A percentile compares a stretch with the other conserved stretches of the same genome.
phyloP scores from a whole-genome alignment of 2,329 filamentous ascomycete species.

The Falciphora oryzae region DNA sequence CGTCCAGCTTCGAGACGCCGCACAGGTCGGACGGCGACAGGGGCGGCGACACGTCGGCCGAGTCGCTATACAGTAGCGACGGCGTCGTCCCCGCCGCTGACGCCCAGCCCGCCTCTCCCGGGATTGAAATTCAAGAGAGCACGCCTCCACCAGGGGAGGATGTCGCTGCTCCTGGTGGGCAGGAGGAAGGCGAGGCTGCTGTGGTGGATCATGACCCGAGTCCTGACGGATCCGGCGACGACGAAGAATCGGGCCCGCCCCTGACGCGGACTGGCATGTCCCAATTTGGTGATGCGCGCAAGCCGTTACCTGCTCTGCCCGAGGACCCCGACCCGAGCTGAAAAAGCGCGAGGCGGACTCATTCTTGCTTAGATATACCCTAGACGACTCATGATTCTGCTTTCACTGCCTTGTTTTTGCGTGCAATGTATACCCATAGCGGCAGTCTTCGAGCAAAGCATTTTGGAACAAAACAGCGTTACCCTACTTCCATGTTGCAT shows the following conservation, averaged over 20 bases:
- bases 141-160: neutral
- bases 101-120: neutral
- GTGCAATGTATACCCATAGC: neutral
- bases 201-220: neutral
- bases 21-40: conserved; percentile 1
- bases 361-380: conserved; percentile 2
- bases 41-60: neutral
- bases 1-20: neutral
- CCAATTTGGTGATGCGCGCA: conserved; percentile 17
- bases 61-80: neutral
- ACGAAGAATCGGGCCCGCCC: conserved; percentile 10
- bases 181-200: neutral
- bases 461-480: neutral
- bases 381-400: neutral
- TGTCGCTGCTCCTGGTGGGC: neutral
- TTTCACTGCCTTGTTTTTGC: neutral
- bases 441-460: neutral
- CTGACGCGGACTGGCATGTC: conserved; percentile 16
- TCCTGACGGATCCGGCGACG: neutral
- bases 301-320: conserved; percentile 29
- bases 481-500: neutral
- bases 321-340: conserved; percentile 24
- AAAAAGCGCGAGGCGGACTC: neutral
- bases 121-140: neutral
- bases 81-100: neutral